Evolutionary conservation across 768 basidiomycete species (phyloP).

Genomic region (Auriscalpium microsporum): DNA sequence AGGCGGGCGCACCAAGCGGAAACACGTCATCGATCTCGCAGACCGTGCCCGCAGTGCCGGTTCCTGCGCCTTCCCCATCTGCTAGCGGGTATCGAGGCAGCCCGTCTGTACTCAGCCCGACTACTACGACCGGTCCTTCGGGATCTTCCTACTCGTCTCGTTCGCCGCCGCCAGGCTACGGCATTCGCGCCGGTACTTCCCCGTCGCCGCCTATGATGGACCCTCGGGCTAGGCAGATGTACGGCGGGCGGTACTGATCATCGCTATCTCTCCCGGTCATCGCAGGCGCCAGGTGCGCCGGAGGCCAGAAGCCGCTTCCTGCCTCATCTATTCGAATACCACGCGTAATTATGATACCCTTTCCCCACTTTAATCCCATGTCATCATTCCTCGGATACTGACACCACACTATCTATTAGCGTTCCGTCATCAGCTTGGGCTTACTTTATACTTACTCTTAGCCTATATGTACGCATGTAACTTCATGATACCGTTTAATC

Average conservation of each 20-base stretch:
- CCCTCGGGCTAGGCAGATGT: slow-evolving; percentile 3
- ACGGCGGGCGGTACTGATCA: slow-evolving; percentile 11
- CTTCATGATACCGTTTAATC: no score
- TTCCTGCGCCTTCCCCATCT: neutral
- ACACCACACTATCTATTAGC: no score
- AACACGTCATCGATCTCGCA: neutral
- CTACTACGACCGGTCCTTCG: slow-evolving; percentile 1
- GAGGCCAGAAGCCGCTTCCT: slow-evolving; percentile 1
- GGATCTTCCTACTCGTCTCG: slow-evolving; percentile 6
- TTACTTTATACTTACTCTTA: no score
- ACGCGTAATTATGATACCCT: neutral
- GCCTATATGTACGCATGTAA: no score
- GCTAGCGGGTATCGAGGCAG: neutral
- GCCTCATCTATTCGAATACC: neutral
- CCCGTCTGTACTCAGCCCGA: slow-evolving; percentile 5
- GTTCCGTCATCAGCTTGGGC: no score
- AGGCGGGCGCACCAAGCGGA: neutral
- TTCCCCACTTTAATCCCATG: neutral
- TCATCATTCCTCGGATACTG: neutral
- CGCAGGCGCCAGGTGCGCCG: slow-evolving; percentile 7
- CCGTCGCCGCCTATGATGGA: slow-evolving; percentile 12
- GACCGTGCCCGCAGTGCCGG: neutral
- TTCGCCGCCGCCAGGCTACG: slow-evolving; percentile 1
- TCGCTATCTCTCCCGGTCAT: slow-evolving; percentile 2
- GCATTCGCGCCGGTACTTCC: slow-evolving; percentile 2